Base-by-base conservation (phyloP, 192 early-diverging fungal genomes). In the Spizellomyces sp. region DNA sequence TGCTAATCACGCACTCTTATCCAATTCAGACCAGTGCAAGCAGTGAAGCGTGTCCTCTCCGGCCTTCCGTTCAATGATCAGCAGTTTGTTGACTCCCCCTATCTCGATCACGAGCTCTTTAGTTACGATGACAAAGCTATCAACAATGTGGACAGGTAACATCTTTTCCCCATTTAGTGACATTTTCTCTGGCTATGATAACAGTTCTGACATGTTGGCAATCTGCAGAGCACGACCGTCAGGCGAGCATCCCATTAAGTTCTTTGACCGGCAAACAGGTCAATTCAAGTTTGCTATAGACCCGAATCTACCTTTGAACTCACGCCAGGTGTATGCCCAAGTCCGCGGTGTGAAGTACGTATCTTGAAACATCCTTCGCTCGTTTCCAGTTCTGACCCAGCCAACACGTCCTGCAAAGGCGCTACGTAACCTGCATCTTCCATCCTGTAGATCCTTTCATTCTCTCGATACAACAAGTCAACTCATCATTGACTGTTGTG, bases 361-460 rank as follows among this genome's bases (percentile, higher is more conserved):
- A 36, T 36, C 27, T 36, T 36, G 27, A 36, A 36, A 36, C 27
- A 36, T 36, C 3, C 27, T 36, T 36, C 27, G 27, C 27, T 36
- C 27, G 0, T 3, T 36, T 36, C 27, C 27, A 36, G 27, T 36
- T 36, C 27, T 36, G 27, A 36, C 27, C 27, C 27, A 36, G 27
- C 27, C 27, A 36, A 15, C 63, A 45, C 54, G 14, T 48, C 27
- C 55, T 10, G 43, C 63, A 41, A 36, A 89, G 88, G 67, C 68
- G 81, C 3, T 85, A 84, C 58, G 85, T 81, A 7, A 67, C 71
- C 19, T 91, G 85, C 73, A 81, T 89, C 27, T 83, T 91, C 47
- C 91, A 92, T 73, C 91, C 91, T 9, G 80, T 73, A 5, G 83
- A 88, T 41, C 91, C 91, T 5, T 88, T 92, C 67, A 80, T 89